These are phyloP conservation scores for Papilionanthe hybrid DNA, from an alignment of 116 monocot genomes.

Conservation along the genomic window DNA sequence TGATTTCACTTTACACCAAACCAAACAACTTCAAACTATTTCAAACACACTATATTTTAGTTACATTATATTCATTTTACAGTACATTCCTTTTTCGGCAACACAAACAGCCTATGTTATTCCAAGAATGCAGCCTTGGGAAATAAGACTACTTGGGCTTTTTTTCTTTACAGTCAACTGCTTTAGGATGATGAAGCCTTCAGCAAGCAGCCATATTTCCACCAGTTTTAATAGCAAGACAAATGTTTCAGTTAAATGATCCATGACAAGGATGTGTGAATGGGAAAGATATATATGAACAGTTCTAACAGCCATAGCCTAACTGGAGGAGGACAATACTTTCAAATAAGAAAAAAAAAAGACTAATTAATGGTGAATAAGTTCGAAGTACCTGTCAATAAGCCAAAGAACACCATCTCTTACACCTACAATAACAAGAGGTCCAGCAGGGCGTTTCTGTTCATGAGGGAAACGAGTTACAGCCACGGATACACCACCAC, in stretches of 20 bases:
- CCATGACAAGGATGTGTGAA: neutral
- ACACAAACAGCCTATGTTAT: too few species aligned
- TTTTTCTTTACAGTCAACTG: too few species aligned
- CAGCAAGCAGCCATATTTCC: neutral
- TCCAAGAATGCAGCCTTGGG: too few species aligned
- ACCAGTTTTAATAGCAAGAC: neutral
- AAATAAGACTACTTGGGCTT: too few species aligned
- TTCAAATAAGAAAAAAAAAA: too few species aligned
- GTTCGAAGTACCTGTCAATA: conserved; percentile 67
- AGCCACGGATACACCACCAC: conserved; percentile 95
- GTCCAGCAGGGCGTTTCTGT: conserved; percentile 92
- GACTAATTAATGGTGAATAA: too few species aligned
- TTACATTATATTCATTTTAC: too few species aligned
- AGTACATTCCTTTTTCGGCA: too few species aligned
- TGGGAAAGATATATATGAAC: neutral
- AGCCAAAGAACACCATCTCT: conserved; percentile 99
- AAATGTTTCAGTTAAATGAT: neutral
- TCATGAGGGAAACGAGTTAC: conserved; percentile 94
- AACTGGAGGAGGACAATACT: neutral
- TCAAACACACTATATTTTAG: too few species aligned
- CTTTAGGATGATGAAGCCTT: neutral
- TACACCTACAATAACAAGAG: conserved; percentile 90
- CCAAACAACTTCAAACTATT: too few species aligned
- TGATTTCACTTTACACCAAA: too few species aligned
- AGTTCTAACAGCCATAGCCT: neutral